A percentile compares a stretch with the other conserved stretches of the same genome.
phyloP scores from a whole-genome alignment of 1,284 basidiomycete genomes.

The Waitea zeae region DNA sequence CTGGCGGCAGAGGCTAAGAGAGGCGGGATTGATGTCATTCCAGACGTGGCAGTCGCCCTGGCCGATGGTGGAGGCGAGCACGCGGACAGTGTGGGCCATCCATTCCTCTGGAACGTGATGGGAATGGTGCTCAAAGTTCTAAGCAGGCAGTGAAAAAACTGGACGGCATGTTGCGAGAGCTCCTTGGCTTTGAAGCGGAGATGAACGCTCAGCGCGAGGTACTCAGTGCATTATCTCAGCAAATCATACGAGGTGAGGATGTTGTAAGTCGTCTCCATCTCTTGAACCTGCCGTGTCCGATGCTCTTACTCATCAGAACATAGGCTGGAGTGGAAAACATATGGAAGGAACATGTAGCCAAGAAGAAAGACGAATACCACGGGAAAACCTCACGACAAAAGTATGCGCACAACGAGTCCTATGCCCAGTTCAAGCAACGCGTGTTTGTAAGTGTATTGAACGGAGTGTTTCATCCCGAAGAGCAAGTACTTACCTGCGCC shows the following conservation, averaged over 20 bases:
- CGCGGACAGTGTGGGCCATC: too few relatives aligned
- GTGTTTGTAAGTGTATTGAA: slow-evolving; percentile 40
- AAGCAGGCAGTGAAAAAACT: slow-evolving; percentile 16
- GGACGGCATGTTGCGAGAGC: slow-evolving; percentile 43
- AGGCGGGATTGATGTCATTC: background rate
- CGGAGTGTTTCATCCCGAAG: too few relatives aligned
- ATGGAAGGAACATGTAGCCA: slow-evolving; percentile 27
- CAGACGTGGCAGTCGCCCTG: background rate
- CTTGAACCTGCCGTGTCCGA: slow-evolving; percentile 6
- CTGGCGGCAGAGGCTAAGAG: too few relatives aligned
- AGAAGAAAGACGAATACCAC: slow-evolving; percentile 27
- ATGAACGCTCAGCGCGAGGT: slow-evolving; percentile 35
- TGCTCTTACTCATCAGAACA: slow-evolving; percentile 1
- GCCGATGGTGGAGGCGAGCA: too few relatives aligned
- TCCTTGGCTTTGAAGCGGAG: slow-evolving; percentile 46
- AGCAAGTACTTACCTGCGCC: background rate
- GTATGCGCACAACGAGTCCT: slow-evolving; percentile 46
- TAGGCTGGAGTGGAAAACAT: slow-evolving; percentile 28
- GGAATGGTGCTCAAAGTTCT: too few relatives aligned
- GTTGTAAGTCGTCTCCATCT: slow-evolving; percentile 28
- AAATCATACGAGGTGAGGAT: slow-evolving; percentile 29
- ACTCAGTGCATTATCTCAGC: slow-evolving; percentile 37
- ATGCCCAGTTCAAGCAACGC: slow-evolving; percentile 41
- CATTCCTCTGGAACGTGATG: too few relatives aligned
- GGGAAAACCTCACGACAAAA: slow-evolving; percentile 55